A percentile compares a stretch with the other conserved stretches of the same genome.
phyloP scores from a whole-genome alignment of 192 early-diverging fungal species.

The Coemansia sp. region DNA sequence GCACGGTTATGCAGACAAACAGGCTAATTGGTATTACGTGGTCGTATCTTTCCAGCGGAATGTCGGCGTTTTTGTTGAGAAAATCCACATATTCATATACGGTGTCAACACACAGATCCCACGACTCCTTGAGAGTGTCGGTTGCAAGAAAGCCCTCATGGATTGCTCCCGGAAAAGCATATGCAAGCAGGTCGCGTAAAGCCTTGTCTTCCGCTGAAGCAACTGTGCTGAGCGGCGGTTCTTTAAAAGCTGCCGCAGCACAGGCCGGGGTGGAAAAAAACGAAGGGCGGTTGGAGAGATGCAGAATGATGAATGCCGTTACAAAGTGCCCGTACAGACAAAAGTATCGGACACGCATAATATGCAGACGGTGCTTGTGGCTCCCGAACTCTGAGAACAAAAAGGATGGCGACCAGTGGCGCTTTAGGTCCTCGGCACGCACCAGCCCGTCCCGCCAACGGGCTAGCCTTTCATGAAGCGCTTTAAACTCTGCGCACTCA shows the following conservation, averaged over 20 bases:
- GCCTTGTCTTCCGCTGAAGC: constrained; percentile 18
- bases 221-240: not conserved
- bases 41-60: constrained; percentile 40
- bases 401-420: constrained; percentile 8
- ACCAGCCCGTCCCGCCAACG: constrained; percentile 13
- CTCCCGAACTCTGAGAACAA: constrained; percentile 22
- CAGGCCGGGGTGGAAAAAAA: constrained; percentile 15
- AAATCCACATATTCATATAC: constrained; percentile 20
- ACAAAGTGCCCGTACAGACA: constrained; percentile 24
- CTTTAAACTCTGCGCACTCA: constrained; percentile 17
- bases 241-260: too few relatives aligned
- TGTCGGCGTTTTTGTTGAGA: constrained; percentile 32
- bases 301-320: constrained; percentile 20
- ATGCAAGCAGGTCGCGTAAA: constrained; percentile 35
- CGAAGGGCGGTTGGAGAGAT: constrained; percentile 36
- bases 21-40: constrained; percentile 41
- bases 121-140: constrained; percentile 36
- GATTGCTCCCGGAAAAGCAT: constrained; percentile 18
- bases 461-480: constrained; percentile 15
- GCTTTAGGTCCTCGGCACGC: constrained; percentile 15
- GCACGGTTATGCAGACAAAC: constrained; percentile 33
- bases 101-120: constrained; percentile 31
- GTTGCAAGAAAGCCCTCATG: constrained; percentile 39
- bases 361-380: constrained; percentile 17
- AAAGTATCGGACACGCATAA: constrained; percentile 37